These are phyloP conservation scores for Candida montana DNA, from an alignment of 805 yeast genomes.

Conservation along the genomic window DNA sequence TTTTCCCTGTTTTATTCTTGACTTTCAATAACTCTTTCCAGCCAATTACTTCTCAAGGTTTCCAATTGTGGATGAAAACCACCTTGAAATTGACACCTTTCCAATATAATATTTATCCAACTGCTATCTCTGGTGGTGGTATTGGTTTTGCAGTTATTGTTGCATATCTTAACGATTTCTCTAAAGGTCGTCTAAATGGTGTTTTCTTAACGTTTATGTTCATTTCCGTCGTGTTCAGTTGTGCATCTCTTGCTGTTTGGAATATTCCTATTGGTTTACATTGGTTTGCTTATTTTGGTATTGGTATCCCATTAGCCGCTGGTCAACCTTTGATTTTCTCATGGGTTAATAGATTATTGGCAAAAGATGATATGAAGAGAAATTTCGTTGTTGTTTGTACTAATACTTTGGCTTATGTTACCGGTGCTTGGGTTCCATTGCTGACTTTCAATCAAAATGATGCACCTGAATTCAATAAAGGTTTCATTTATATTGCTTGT, in stretches of 20 bases:
- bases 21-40: constrained; percentile 19
- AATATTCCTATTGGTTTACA: constrained; percentile 42
- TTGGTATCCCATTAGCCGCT: constrained; percentile 43
- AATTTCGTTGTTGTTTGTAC: constrained; percentile 35
- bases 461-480: constrained; percentile 32
- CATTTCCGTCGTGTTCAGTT: constrained; percentile 36
- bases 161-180: constrained; percentile 34
- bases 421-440: constrained; percentile 37
- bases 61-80: constrained; percentile 41
- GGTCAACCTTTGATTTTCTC: constrained; percentile 54
- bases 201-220: constrained; percentile 35
- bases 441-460: constrained; percentile 35
- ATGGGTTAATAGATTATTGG: constrained; percentile 48
- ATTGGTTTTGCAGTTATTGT: constrained; percentile 32
- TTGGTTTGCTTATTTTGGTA: constrained; percentile 44
- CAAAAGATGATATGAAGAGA: constrained; percentile 29
- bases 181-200: constrained; percentile 32
- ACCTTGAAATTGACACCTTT: constrained; percentile 29
- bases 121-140: constrained; percentile 34
- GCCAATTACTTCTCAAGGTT: constrained; percentile 36
- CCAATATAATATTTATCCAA: constrained; percentile 38
- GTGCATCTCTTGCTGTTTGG: constrained; percentile 43
- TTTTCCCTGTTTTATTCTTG: constrained; percentile 33
- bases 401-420: constrained; percentile 39
- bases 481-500: constrained; percentile 33